A percentile compares a stretch with the other conserved stretches of the same genome.
These are phyloP conservation scores for Hymenoscyphus albidus DNA, from an alignment of 2,329 filamentous ascomycete genomes.

Conservation along the genomic window DNA sequence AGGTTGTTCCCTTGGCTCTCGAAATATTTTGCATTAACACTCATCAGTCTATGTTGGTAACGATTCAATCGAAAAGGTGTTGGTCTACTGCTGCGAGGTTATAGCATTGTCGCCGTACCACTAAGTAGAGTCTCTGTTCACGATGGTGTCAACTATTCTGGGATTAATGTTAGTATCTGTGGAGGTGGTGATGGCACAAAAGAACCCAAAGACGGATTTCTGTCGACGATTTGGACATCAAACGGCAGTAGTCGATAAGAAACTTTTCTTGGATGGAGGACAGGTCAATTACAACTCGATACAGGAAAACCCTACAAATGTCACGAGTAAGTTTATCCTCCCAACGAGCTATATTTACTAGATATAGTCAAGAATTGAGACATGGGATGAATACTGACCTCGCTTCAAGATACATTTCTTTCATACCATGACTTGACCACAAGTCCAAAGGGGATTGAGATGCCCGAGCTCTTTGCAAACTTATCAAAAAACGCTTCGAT, in stretches of 20 bases:
- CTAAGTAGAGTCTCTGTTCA: background rate
- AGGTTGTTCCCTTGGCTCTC: background rate
- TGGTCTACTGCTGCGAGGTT: constrained; percentile 2
- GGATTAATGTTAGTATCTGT: constrained; percentile 16
- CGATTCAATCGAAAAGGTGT: constrained; percentile 1
- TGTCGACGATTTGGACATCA: constrained; percentile 56
- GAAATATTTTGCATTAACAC: background rate
- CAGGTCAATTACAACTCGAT: constrained; percentile 52
- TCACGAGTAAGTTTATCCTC: constrained; percentile 48
- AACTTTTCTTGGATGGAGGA: constrained; percentile 61
- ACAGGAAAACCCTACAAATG: constrained; percentile 46
- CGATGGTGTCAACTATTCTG: constrained; percentile 8
- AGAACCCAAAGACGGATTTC: constrained; percentile 52
- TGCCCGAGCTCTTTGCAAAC: constrained; percentile 52
- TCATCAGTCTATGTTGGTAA: constrained; percentile 6
- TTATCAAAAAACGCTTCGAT: constrained; percentile 55
- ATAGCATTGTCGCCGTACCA: constrained; percentile 3
- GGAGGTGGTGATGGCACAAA: constrained; percentile 35
- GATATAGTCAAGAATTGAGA: background rate
- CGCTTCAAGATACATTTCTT: constrained; percentile 46
- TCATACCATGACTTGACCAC: constrained; percentile 54
- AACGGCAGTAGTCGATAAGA: constrained; percentile 54
- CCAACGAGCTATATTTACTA: background rate
- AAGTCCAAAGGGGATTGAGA: constrained; percentile 37
- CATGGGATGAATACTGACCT: background rate